These are phyloP conservation scores for Craspedostauros australis DNA, from an alignment of 108 stramenopile genomes.

Conservation along the genomic window DNA sequence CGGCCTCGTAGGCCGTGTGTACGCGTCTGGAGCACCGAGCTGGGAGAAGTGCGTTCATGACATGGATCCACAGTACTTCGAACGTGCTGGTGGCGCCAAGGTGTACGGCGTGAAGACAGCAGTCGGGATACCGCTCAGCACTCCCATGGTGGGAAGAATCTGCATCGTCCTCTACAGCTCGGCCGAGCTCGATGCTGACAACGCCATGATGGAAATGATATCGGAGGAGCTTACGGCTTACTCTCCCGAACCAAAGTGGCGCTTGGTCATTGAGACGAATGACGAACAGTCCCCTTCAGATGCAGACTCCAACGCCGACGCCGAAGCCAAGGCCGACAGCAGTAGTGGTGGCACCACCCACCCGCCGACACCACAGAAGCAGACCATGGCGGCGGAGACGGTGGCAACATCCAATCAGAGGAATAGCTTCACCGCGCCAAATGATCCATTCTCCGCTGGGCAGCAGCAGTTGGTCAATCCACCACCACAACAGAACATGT, in stretches of 20 bases:
- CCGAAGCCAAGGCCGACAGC: no score
- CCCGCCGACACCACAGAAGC: no score
- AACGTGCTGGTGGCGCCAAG: conserved; percentile 62
- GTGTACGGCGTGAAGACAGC: conserved; percentile 67
- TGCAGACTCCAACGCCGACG: no score
- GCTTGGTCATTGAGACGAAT: conserved; percentile 53
- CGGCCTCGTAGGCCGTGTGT: conserved; percentile 72
- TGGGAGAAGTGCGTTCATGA: conserved; percentile 53
- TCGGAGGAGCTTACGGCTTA: conserved; percentile 32
- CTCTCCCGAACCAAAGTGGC: conserved; percentile 65
- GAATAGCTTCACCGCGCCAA: no score
- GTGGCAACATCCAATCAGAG: no score
- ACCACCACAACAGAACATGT: no score
- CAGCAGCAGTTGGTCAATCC: no score
- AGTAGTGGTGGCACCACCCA: no score
- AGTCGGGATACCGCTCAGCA: conserved; percentile 52
- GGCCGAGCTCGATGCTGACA: conserved; percentile 29
- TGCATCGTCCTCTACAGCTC: conserved; percentile 60
- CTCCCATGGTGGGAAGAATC: conserved; percentile 51
- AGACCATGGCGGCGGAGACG: no score
- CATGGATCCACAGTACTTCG: conserved; percentile 41
- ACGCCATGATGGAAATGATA: conserved; percentile 17
- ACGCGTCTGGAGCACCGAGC: conserved; percentile 25
- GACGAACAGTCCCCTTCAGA: no score
- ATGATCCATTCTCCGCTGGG: no score